A percentile compares a stretch with the other conserved stretches of the same genome.
phyloP scores from a whole-genome alignment of 2,329 filamentous ascomycete genomes.

The Fusarium verticillioides region DNA sequence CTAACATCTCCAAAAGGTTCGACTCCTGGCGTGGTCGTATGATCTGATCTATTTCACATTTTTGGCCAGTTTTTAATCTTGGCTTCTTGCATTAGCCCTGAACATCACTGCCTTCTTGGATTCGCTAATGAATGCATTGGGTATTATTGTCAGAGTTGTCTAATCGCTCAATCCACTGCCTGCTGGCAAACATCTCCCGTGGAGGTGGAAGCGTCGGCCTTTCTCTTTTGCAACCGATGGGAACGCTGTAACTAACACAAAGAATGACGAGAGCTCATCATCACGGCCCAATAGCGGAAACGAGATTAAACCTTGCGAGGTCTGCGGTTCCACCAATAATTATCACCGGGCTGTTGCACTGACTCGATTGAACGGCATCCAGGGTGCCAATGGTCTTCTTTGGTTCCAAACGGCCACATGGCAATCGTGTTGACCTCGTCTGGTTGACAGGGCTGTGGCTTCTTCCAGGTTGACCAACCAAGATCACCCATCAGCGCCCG shows the following conservation, averaged over 20 bases:
- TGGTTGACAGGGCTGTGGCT: constrained; percentile 62
- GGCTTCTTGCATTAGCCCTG: neutral
- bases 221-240: neutral
- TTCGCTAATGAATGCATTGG: neutral
- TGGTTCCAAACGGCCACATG: constrained; percentile 70
- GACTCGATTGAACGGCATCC: constrained; percentile 46
- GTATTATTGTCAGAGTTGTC: neutral
- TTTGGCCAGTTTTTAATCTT: neutral
- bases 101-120: neutral
- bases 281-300: neutral
- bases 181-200: neutral
- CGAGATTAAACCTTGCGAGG: neutral
- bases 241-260: neutral
- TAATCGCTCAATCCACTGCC: neutral
- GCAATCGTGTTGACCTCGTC: constrained; percentile 70
- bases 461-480: constrained; percentile 70
- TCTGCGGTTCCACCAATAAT: constrained; percentile 41
- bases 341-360: constrained; percentile 31
- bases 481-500: constrained; percentile 59
- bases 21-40: constrained; percentile 42
- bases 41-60: constrained; percentile 10
- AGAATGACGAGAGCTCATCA: neutral
- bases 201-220: neutral
- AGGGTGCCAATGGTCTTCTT: constrained; percentile 61
- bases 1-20: constrained; percentile 30